Percentiles rank a stretch among this genome's conserved stretches.
Evolutionary conservation across 2,329 filamentous ascomycete species (phyloP).

Genomic region (Epichloe uncinata): DNA sequence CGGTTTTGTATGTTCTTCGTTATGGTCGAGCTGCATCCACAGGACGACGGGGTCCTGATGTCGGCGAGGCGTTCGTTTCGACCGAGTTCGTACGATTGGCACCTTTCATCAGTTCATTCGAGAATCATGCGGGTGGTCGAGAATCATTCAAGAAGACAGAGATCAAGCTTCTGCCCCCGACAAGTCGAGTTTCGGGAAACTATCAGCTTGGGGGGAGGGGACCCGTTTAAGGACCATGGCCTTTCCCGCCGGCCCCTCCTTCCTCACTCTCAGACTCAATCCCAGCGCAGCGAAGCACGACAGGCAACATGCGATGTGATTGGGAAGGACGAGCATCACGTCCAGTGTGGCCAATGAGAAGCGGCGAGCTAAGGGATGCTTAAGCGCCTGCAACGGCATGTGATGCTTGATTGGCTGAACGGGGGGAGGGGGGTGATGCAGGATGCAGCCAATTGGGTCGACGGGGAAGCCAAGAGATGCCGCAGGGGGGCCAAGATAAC

Average conservation of each 20-base stretch:
- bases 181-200: neutral
- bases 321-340: slow-evolving; percentile 3
- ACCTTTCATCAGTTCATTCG: neutral
- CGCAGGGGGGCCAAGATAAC: too few species aligned
- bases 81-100: neutral
- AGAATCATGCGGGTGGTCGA: neutral
- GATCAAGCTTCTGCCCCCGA: neutral
- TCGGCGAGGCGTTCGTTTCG: neutral
- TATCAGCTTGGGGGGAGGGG: slow-evolving; percentile 12
- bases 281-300: neutral
- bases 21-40: neutral
- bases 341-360: slow-evolving; percentile 15
- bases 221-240: slow-evolving; percentile 4
- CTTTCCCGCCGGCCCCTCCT: neutral
- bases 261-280: neutral
- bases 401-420: slow-evolving; percentile 15
- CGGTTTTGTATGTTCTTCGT: neutral
- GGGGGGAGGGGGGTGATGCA: slow-evolving; percentile 9
- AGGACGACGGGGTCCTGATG: neutral
- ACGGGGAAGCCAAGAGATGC: neutral
- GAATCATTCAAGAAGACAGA: neutral
- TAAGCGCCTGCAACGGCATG: slow-evolving; percentile 20
- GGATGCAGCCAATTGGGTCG: slow-evolving; percentile 13
- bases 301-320: slow-evolving; percentile 9
- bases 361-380: slow-evolving; percentile 8